These are phyloP conservation scores for Candida schatavii DNA, from an alignment of 805 yeast genomes.

Conservation along the genomic window DNA sequence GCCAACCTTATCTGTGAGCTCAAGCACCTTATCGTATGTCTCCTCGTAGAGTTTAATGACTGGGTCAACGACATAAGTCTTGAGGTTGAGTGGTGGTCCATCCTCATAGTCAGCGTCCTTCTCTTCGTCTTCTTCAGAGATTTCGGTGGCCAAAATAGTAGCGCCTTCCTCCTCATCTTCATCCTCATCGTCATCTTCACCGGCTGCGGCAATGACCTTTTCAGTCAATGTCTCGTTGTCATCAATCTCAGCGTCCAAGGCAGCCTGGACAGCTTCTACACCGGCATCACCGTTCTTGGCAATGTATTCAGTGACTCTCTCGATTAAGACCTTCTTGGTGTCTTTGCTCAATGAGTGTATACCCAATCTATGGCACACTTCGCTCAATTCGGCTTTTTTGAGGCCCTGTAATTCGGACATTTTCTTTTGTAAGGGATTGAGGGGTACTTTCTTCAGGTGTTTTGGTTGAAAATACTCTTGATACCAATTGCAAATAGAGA, in stretches of 20 bases:
- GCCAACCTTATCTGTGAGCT: constrained; percentile 34
- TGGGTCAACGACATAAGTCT: constrained; percentile 38
- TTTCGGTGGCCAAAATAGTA: constrained; percentile 19
- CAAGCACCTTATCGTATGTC: constrained; percentile 22
- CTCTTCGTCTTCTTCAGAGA: constrained; percentile 30
- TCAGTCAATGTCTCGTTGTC: constrained; percentile 22
- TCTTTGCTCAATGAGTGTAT: constrained; percentile 34
- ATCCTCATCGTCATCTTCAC: constrained; percentile 19
- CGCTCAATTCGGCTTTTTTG: constrained; percentile 41
- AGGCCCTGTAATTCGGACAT: constrained; percentile 35
- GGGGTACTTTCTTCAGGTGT: neutral
- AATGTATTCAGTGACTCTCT: constrained; percentile 32
- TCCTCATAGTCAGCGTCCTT: constrained; percentile 35
- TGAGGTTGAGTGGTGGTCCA: constrained; percentile 39
- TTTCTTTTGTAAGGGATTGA: neutral
- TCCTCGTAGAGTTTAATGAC: constrained; percentile 28
- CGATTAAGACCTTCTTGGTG: constrained; percentile 40
- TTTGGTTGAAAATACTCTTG: too few relatives aligned
- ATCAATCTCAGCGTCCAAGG: constrained; percentile 9
- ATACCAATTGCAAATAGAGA: too few relatives aligned
- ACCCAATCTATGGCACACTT: constrained; percentile 33
- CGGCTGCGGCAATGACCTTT: constrained; percentile 17
- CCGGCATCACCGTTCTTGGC: constrained; percentile 25
- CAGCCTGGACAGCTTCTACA: constrained; percentile 14
- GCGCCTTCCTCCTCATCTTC: constrained; percentile 21